Evolutionary conservation across 208 protist species (phyloP), one percentile per base, ranked within the genome.

Genomic region (Leishmania tarentolae): DNA sequence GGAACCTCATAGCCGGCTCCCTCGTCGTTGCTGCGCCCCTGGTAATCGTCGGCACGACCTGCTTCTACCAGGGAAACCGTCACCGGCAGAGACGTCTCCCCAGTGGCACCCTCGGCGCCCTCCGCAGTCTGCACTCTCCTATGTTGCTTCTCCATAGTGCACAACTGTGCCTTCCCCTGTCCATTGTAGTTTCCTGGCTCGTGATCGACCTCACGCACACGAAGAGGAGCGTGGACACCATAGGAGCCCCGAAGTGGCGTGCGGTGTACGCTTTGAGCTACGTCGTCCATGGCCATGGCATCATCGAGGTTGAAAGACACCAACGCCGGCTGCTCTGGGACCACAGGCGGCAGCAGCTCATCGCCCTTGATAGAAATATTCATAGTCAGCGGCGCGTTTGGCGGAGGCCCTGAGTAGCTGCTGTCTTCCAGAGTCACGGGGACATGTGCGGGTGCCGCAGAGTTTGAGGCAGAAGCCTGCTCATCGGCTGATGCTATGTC

Each of bases 151-250:
- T 86, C 83, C 28, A 92, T 63, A 2, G 84, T 47, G 11, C 53
- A 53, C 40, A 92, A 76, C 13, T 85, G 81, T 40, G 79, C 77
- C 65, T 75, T 84, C 53, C 90, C 88, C 3, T 76, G 76, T 0
- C 86, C 90, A n/a, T 76, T 73, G 59, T 78, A 93, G 71, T 80
- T 78, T 2, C 13, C 76, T n/a, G 93, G 82, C 61, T 91, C 85
- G 28, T 84, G 59, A 28, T 88, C 75, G 31, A 91, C 85, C 24
- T 80, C 76, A 28, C n/a, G 66, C 6, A 91, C 65, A 7, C 88
- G 90, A 19, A 66, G 50, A 0, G 91, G 91, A 9, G 88, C 88
- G 82, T 95, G 86, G n/a, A 28, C 50, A 40, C 88, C 70, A 56
- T 89, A 93, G 4, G 91, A 44, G 6, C 69, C 68, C 17, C 83